Evolutionary conservation across 768 basidiomycete genomes (phyloP).

Genomic region (Leccinum incarnatum): DNA sequence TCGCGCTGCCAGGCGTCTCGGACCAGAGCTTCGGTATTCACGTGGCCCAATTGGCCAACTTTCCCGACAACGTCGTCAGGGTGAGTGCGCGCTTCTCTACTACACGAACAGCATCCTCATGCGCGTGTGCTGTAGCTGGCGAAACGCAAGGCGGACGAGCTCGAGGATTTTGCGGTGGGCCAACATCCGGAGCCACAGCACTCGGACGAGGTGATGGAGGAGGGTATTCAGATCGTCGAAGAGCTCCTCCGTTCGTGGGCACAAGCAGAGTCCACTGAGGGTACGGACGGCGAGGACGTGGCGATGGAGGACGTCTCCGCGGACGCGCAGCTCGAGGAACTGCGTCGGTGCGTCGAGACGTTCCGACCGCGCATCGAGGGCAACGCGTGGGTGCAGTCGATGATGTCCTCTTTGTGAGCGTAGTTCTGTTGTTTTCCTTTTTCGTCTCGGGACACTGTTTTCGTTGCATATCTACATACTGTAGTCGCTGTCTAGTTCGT

Average conservation of each 20-base stretch:
- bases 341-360: conserved; percentile 62
- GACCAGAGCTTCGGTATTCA: conserved; percentile 99
- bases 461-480: not conserved
- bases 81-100: conserved; percentile 34
- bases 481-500: conserved; percentile 11
- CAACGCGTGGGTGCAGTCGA: conserved; percentile 73
- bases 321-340: conserved; percentile 38
- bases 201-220: conserved; percentile 60
- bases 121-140: conserved; percentile 55
- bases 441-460: not conserved
- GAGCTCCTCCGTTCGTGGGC: conserved; percentile 73
- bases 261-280: conserved; percentile 36
- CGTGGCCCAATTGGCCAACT: conserved; percentile 95
- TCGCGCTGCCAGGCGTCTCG: conserved; percentile 60
- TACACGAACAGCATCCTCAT: not conserved
- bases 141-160: conserved; percentile 87
- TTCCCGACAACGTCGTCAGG: conserved; percentile 91
- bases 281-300: conserved; percentile 42
- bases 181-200: conserved; percentile 42
- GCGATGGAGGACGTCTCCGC: conserved; percentile 47
- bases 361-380: conserved; percentile 69
- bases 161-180: conserved; percentile 75
- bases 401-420: conserved; percentile 44
- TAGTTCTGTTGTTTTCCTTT: not conserved
- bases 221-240: conserved; percentile 80